Conservation (phyloP, 2,329 filamentous ascomycete genomes). For the Aspergillus brasiliensis region DNA sequence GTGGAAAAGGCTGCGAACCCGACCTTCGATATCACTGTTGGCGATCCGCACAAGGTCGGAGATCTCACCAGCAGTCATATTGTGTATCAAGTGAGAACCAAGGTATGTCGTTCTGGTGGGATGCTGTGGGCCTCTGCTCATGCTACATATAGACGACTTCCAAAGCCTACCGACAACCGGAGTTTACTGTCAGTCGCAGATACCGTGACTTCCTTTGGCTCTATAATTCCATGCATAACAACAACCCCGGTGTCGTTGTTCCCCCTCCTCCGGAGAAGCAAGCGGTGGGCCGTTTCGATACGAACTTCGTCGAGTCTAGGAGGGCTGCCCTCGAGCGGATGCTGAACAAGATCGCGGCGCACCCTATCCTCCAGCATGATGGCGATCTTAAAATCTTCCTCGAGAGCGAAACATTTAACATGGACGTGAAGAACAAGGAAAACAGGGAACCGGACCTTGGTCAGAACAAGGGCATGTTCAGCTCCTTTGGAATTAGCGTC, state of each 20-base stretch:
- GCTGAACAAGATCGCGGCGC: conserved; percentile 91
- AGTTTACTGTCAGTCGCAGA: conserved; percentile 89
- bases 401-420: conserved; percentile 92
- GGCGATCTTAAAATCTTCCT: conserved; percentile 93
- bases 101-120: conserved; percentile 56
- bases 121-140: conserved; percentile 8
- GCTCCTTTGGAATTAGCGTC: conserved; percentile 76
- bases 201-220: conserved; percentile 98
- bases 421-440: conserved; percentile 98
- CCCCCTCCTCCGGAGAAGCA: conserved; percentile 98
- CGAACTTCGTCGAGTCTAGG: conserved; percentile 91
- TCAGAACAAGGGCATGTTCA: conserved; percentile 92
- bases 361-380: conserved; percentile 89
- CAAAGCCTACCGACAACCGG: conserved; percentile 88
- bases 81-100: conserved; percentile 93
- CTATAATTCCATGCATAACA: conserved; percentile 90
- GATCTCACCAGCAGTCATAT: conserved; percentile 97
- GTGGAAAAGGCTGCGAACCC: conserved; percentile 93
- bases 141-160: conserved; percentile 71
- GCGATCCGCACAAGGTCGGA: conserved; percentile 96
- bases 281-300: conserved; percentile 92
- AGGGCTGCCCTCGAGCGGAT: conserved; percentile 93
- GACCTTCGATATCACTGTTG: conserved; percentile 84
- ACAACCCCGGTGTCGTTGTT: conserved; percentile 92
- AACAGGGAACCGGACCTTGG: conserved; percentile 80